Evolutionary conservation across 2,329 filamentous ascomycete genomes (phyloP), one percentile per base, ranked within the genome.

Genomic region (Sordariomycetes sp.): DNA sequence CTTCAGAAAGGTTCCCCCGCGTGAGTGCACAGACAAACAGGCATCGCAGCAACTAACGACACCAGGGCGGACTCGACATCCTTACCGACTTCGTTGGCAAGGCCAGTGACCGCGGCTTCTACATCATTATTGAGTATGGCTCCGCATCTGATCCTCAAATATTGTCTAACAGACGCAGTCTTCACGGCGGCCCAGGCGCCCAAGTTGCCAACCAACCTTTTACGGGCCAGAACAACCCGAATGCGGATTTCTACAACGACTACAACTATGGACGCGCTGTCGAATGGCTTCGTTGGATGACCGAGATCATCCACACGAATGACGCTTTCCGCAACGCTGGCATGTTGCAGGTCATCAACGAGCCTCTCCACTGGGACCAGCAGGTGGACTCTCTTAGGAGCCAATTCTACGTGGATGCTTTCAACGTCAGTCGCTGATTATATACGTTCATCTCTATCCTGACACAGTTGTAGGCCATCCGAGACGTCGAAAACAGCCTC

Each of bases 281-380:
- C 37, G 47, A 63, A 33, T 77, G 74, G 54, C 63, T 78, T n/a
- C 53, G 63, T 34, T 75, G 66, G 63, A 66, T 79, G 44, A 64
- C 69, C 9, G 57, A 63, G 24, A 56, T 62, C 25, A 64, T 75
- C 38, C 71, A 76, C 47, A 55, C 46, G 24, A 64, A 61, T 38
- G 33, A 51, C 23, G 60, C 59, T 20, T 72, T 69, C 47, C 53
- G 63, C 34, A 74, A 68, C 29, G 72, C 77, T 18, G 72, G 72
- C 36, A 76, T 74, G 65, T 48, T 79, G 24, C 64, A 72, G 46
- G 51, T 78, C 10, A 55, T 77, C 35, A 79, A 78, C 44, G 74
- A 79, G 47, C 73, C 74, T 4, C 48, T 66, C 10, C 60, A 61
- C 32, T 40, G 41, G 26, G 50, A 60, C 32, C 43, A 50, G n/a